Evolutionary conservation across 306 rosid species (phyloP), one percentile per base, ranked within the genome.

Genomic region (Clitoria ternatea): DNA sequence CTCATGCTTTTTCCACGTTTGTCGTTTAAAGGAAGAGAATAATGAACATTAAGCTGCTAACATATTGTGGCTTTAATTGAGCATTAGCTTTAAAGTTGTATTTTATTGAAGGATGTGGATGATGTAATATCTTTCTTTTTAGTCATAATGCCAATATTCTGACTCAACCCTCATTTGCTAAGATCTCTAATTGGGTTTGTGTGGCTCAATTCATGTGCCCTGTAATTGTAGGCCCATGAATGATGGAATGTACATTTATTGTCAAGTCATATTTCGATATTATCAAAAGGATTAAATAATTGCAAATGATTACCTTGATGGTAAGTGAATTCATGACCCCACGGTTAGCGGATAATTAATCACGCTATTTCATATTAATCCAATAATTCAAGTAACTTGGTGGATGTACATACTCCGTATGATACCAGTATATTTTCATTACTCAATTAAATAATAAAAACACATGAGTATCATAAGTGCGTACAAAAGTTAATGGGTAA

Each of bases 1-100:
- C 78, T 43, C 83, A 75, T 77, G 77, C 85, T 80, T 85, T 85
- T 59, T 65, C 76, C 84, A 86, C 74, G 78, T 73, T 81, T 81
- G 88, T 84, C 85, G 85, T 79, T 66, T 54, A 83, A 86, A 81
- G 82, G 61, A 73, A 80, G 78, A 32, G 54, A 81, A 79, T 70
- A 73, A 70, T 81, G 77, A 61, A 69, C 71, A 70, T 76, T 73
- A 77, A 65, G 49, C 48, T 53, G 59, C 68, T 48, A 70, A 69
- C 29, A 37, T 77, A 69, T 66, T 47, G 24, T 27, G 33, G 4
- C 68, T 73, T 73, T 61, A 64, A 55, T 59, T 69, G 35, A 52
- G 78, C 45, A 70, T 73, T 45, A 36, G 40, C 61, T 80, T 72
- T 73, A 73, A 65, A 45, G 57, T 45, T 42, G 15, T 9, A 47